These are phyloP conservation scores for Globisporangium lucens DNA, from an alignment of 352 stramenopile species.

Conservation along the genomic window DNA sequence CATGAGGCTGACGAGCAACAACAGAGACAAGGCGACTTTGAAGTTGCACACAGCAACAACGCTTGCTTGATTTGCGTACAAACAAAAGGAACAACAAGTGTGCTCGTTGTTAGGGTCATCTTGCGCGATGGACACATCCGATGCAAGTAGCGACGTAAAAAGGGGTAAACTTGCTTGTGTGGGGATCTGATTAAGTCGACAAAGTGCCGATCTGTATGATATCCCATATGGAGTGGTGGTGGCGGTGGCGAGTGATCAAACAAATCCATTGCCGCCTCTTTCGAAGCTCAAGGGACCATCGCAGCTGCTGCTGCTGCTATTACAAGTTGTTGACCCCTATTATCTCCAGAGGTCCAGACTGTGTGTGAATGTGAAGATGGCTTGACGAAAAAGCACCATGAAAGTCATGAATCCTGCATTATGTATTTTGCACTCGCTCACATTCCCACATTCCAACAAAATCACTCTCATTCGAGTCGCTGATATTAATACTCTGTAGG, in stretches of 20 bases:
- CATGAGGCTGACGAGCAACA: conserved; percentile 2
- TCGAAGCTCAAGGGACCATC: not conserved
- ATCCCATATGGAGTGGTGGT: conserved; percentile 1
- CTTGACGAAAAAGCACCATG: not conserved
- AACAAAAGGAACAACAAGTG: not conserved
- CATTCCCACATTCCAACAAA: not conserved
- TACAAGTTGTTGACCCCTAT: not conserved
- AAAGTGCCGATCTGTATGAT: not conserved
- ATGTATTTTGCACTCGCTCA: not conserved
- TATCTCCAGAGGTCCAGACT: not conserved
- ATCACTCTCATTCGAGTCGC: not conserved
- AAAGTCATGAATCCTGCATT: not conserved
- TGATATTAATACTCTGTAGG: not conserved
- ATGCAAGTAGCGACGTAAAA: not conserved
- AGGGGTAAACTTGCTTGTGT: not conserved
- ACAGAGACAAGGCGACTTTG: conserved; percentile 14
- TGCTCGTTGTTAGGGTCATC: not conserved
- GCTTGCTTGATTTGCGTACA: not conserved
- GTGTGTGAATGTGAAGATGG: not conserved
- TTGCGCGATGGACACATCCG: not conserved
- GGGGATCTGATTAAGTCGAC: not conserved
- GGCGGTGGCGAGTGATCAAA: not conserved
- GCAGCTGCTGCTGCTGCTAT: not conserved
- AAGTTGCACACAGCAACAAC: conserved; percentile 8
- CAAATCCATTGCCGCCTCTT: not conserved